phyloP scores from a whole-genome alignment of 1,139 yeast species.

The Nakaseomyces nivariensis region DNA sequence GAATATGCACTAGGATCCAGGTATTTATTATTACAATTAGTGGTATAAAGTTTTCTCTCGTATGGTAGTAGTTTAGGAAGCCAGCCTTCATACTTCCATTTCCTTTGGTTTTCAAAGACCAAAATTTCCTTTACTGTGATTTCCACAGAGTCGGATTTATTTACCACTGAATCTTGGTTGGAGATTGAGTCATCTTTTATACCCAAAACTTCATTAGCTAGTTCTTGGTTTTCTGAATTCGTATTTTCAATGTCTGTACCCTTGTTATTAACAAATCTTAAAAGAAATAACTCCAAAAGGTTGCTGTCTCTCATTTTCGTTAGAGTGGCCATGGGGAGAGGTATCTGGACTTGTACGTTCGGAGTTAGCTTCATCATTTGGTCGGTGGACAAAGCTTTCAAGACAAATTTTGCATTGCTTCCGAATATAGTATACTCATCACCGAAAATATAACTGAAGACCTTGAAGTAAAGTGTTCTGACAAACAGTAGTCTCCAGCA shows the following conservation, averaged over 20 bases:
- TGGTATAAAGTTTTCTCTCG: conserved; percentile 16
- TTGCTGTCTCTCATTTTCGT: neutral
- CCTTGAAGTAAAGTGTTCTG: conserved; percentile 13
- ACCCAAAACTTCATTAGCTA: no score
- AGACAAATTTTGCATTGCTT: conserved; percentile 1
- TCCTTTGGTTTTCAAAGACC: conserved; percentile 23
- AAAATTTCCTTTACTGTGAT: neutral
- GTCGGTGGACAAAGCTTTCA: neutral
- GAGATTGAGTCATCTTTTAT: neutral
- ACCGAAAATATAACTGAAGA: conserved; percentile 7
- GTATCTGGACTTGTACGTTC: neutral
- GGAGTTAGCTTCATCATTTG: conserved; percentile 4
- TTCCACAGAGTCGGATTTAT: neutral
- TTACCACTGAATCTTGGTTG: neutral
- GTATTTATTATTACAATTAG: conserved; percentile 6
- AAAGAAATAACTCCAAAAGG: neutral
- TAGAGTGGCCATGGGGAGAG: neutral
- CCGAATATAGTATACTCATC: neutral
- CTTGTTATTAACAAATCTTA: neutral
- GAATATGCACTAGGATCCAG: neutral
- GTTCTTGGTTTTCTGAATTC: neutral
- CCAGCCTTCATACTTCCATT: conserved; percentile 24
- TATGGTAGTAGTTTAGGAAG: conserved; percentile 17
- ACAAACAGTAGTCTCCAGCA: conserved; percentile 23
- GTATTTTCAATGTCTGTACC: no score